Conservation (phyloP, 2,329 filamentous ascomycete species). For the Alternaria triticina region DNA sequence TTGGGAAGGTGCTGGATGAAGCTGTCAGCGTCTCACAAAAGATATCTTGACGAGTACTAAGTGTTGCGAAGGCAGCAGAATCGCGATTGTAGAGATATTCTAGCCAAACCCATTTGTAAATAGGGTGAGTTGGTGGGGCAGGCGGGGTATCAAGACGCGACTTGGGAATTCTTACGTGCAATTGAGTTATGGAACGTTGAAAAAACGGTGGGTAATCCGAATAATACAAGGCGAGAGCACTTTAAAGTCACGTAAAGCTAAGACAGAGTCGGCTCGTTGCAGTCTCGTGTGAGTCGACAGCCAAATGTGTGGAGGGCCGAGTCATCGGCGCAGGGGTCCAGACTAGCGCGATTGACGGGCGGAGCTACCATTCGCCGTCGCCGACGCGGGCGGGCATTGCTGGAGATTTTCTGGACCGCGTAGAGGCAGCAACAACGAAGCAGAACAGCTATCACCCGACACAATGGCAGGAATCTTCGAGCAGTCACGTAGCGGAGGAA, state of each 20-base stretch:
- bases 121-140: slow-evolving; percentile 35
- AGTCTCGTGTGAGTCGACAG: slow-evolving; percentile 29
- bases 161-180: slow-evolving; percentile 2
- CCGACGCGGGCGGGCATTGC: slow-evolving; percentile 18
- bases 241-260: slow-evolving; percentile 10
- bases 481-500: slow-evolving; percentile 88
- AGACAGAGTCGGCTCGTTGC: slow-evolving; percentile 23
- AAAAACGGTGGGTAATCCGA: no score
- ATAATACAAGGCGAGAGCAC: slow-evolving; percentile 5
- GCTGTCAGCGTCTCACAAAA: slow-evolving; percentile 10
- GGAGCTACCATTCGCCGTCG: slow-evolving; percentile 31
- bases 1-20: slow-evolving; percentile 5
- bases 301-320: slow-evolving; percentile 40
- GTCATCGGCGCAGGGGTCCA: slow-evolving; percentile 31
- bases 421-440: slow-evolving; percentile 38
- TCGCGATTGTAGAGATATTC: not conserved
- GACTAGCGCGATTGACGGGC: slow-evolving; percentile 20
- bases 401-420: slow-evolving; percentile 38
- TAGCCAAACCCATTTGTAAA: not conserved
- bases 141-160: slow-evolving; percentile 32
- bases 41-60: not conserved
- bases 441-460: slow-evolving; percentile 36
- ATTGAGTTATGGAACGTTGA: not conserved
- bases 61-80: not conserved
- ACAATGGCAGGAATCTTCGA: slow-evolving; percentile 95